phyloP scores from a whole-genome alignment of 331 rosid species.

The Acacia concinna region DNA sequence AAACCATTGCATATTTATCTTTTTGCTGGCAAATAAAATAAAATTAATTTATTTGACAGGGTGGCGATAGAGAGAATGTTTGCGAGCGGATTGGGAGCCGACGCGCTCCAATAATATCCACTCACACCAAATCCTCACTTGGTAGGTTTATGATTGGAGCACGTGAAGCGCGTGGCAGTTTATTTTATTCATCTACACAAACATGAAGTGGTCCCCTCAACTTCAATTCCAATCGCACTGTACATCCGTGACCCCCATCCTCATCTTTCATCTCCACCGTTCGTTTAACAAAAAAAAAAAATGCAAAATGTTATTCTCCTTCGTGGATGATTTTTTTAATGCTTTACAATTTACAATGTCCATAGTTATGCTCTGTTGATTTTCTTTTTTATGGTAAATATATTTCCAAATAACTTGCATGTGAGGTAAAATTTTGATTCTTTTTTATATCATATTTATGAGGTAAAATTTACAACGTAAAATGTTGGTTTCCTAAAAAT shows the following conservation, averaged over 20 bases:
- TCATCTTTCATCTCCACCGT: constrained; percentile 45
- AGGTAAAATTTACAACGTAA: too few species aligned
- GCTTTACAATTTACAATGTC: background rate
- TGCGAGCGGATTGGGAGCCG: constrained; percentile 22
- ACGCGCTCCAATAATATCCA: constrained; percentile 40
- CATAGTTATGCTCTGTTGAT: background rate
- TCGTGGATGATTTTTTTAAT: background rate
- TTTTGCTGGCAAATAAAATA: background rate
- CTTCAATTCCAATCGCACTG: background rate
- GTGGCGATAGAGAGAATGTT: constrained; percentile 24
- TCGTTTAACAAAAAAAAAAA: background rate
- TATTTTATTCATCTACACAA: constrained; percentile 7
- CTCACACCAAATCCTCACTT: constrained; percentile 42
- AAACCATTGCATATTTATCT: too few species aligned
- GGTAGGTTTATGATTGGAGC: constrained; percentile 52
- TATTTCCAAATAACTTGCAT: background rate
- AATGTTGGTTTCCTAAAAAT: too few species aligned
- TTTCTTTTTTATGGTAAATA: background rate
- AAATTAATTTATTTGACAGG: background rate
- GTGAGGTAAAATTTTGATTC: background rate
- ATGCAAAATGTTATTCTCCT: background rate
- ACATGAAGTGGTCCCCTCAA: constrained; percentile 27
- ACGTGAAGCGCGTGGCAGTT: constrained; percentile 61
- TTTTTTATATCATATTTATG: too few species aligned
- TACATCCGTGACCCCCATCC: constrained; percentile 37